Evolutionary conservation across 1,284 basidiomycete species (phyloP).

Genomic region (Sporisorium iseilematis-ciliati): DNA sequence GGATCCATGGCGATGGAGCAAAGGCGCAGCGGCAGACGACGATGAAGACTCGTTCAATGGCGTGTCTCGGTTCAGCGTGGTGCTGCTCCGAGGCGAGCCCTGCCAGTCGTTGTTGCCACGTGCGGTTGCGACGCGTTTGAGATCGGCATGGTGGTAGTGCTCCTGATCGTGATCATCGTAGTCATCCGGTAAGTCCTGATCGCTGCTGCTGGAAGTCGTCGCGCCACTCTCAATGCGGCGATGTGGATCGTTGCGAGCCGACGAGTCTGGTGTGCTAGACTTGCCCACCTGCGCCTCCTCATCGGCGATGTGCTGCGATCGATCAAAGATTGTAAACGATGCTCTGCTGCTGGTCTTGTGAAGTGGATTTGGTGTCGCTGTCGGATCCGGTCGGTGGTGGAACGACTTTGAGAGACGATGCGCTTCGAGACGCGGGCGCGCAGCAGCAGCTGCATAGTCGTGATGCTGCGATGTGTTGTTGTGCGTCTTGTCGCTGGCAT

Average conservation of each 20-base stretch:
- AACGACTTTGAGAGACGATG: constrained; percentile 49
- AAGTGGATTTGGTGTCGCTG: constrained; percentile 7
- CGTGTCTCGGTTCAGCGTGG: constrained; percentile 11
- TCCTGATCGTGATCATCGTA: constrained; percentile 34
- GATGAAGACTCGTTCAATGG: constrained; percentile 10
- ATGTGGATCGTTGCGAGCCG: constrained; percentile 12
- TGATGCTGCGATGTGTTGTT: constrained; percentile 7
- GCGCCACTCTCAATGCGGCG: constrained; percentile 29
- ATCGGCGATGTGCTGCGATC: constrained; percentile 24
- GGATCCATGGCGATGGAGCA: constrained; percentile 28
- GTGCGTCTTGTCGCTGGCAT: constrained; percentile 17
- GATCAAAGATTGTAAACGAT: constrained; percentile 40
- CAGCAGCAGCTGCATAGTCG: constrained; percentile 14
- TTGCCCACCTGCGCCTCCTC: constrained; percentile 28
- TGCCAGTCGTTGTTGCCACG: constrained; percentile 17
- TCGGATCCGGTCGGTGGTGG: constrained; percentile 26
- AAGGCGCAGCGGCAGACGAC: constrained; percentile 20
- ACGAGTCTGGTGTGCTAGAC: not conserved
- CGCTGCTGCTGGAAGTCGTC: constrained; percentile 40
- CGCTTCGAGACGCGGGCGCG: constrained; percentile 36
- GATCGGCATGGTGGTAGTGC: constrained; percentile 24
- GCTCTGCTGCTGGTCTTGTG: constrained; percentile 28
- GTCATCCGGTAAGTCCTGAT: constrained; percentile 36
- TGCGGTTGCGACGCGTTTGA: constrained; percentile 20
- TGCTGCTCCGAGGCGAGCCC: constrained; percentile 27